Conservation (phyloP, 2,329 filamentous ascomycete species). For the Colletotrichum liriopes region DNA sequence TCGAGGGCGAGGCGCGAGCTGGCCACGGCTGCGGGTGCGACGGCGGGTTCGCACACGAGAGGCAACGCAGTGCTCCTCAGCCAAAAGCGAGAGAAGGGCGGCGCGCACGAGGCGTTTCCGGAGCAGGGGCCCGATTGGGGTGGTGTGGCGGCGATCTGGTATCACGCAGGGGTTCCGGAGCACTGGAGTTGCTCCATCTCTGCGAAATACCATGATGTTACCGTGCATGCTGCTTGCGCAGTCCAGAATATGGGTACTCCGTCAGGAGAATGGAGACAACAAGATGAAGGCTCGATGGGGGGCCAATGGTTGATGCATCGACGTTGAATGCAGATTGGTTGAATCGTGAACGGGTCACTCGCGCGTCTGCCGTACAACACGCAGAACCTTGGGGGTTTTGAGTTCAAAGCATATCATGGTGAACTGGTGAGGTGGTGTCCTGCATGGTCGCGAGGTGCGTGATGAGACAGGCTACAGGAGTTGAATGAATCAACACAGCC, state of each 20-base stretch:
- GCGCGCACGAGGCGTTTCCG: conserved; percentile 29
- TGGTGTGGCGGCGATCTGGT: conserved; percentile 32
- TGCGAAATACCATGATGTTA: conserved; percentile 1
- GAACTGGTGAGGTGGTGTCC: conserved; percentile 17
- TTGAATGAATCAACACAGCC: conserved; percentile 7
- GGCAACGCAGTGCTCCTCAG: neutral
- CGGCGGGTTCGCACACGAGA: conserved; percentile 2
- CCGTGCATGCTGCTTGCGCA: neutral
- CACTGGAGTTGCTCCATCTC: conserved; percentile 6
- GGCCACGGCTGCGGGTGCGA: neutral
- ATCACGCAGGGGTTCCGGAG: conserved; percentile 30
- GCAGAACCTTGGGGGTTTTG: conserved; percentile 1
- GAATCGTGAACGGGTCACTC: neutral
- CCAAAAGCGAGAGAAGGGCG: conserved; percentile 4
- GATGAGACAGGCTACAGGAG: conserved; percentile 2
- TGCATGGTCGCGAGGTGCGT: neutral
- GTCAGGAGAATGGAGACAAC: conserved; percentile 2
- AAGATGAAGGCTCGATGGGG: conserved; percentile 23
- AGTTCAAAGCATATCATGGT: conserved; percentile 31
- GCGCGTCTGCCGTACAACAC: neutral
- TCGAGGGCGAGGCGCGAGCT: conserved; percentile 14
- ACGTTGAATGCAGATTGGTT: neutral
- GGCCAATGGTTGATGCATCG: neutral
- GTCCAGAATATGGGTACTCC: neutral
- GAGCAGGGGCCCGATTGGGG: conserved; percentile 30